A percentile compares a stretch with the other conserved stretches of the same genome.
Conservation (phyloP, 164 flowering plant genomes). For the Saururus chinensis region DNA sequence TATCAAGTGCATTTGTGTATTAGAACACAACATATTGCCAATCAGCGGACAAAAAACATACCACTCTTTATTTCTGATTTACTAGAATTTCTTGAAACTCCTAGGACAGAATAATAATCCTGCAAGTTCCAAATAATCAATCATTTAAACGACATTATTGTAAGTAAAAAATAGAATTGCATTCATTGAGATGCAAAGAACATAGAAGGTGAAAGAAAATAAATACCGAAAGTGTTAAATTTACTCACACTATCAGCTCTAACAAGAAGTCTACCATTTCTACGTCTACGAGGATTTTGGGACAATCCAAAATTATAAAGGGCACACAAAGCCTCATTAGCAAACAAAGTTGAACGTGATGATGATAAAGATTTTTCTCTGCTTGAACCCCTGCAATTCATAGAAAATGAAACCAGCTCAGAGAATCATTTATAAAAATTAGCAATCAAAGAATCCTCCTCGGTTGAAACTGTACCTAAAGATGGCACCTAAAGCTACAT, state of each 20-base stretch:
- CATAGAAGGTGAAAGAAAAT: background rate
- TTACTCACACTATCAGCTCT: constrained; percentile 71
- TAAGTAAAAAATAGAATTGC: background rate
- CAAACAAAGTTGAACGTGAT: constrained; percentile 39
- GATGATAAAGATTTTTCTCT: constrained; percentile 34
- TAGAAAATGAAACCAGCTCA: background rate
- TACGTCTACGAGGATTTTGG: constrained; percentile 23
- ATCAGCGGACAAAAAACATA: constrained; percentile 16
- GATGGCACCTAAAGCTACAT: too few relatives aligned
- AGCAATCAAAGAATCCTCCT: background rate
- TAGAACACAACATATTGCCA: background rate
- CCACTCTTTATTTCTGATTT: constrained; percentile 95
- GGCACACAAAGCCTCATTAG: constrained; percentile 32
- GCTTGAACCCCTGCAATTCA: constrained; percentile 28
- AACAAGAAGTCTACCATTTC: constrained; percentile 55
- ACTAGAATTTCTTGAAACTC: constrained; percentile 74
- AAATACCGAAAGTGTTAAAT: background rate
- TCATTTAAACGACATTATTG: background rate
- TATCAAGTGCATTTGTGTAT: too few relatives aligned
- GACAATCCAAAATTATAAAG: constrained; percentile 25
- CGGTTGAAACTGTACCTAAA: too few relatives aligned
- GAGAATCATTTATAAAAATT: too few relatives aligned
- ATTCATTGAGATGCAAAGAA: background rate
- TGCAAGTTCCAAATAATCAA: constrained; percentile 13
- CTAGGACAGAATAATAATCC: constrained; percentile 82